phyloP scores from a whole-genome alignment of 139 green algal genomes.

The Chlamydomonas applanata region DNA sequence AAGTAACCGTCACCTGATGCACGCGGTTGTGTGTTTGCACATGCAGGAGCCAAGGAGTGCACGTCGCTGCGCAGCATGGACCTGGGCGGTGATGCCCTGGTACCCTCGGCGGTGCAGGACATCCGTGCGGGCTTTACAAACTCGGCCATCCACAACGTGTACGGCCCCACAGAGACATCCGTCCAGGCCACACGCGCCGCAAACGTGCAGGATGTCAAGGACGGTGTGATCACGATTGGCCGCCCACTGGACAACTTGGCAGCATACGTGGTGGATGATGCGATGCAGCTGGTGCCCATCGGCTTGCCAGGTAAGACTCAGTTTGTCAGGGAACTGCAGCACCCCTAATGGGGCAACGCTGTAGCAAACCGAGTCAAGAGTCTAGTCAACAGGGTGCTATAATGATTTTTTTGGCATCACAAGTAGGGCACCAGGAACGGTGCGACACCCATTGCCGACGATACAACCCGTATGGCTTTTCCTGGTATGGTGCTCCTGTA shows the following conservation, averaged over 20 bases:
- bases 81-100: not conserved
- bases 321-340: no score
- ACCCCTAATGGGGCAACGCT: no score
- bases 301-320: no score
- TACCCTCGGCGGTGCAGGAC: not conserved
- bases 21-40: no score
- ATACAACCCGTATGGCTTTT: no score
- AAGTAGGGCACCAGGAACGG: no score
- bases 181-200: not conserved
- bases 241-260: slow-evolving; percentile 39
- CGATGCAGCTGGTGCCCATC: not conserved
- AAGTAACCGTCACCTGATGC: not conserved
- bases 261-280: slow-evolving; percentile 37
- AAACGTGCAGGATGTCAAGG: no score
- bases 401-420: no score
- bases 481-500: no score
- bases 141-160: slow-evolving; percentile 5
- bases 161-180: slow-evolving; percentile 15
- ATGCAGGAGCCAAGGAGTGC: not conserved
- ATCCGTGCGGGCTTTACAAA: not conserved
- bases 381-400: no score
- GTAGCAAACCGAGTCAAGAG: no score
- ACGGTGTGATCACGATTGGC: slow-evolving; percentile 24
- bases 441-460: no score
- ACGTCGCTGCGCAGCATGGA: not conserved